Evolutionary conservation across 441 rosid species (phyloP).

Genomic region (Cnidoscolus chayamansa): DNA sequence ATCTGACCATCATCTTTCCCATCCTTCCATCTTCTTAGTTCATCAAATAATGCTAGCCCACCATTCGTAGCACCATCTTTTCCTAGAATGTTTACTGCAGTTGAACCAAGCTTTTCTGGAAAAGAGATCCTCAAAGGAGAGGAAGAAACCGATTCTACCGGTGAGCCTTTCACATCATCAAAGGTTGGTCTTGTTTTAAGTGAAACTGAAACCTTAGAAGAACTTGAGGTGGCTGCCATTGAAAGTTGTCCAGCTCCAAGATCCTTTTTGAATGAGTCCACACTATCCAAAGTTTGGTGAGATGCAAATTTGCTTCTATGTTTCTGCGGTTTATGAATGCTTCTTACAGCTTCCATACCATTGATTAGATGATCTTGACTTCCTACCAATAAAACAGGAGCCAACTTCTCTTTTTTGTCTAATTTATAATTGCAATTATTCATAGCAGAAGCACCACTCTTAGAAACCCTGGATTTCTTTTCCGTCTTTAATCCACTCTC

Average conservation of each 20-base stretch:
- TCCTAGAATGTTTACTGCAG: slow-evolving; percentile 26
- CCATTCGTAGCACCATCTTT: slow-evolving; percentile 32
- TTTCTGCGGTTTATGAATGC: slow-evolving; percentile 28
- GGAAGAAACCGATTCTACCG: slow-evolving; percentile 75
- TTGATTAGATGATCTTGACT: slow-evolving; percentile 31
- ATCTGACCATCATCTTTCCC: slow-evolving; percentile 30
- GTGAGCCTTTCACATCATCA: slow-evolving; percentile 56
- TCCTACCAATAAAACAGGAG: slow-evolving; percentile 11
- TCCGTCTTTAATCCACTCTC: slow-evolving; percentile 35
- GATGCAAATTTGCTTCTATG: slow-evolving; percentile 22
- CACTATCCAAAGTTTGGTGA: slow-evolving; percentile 28
- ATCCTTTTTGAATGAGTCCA: slow-evolving; percentile 36
- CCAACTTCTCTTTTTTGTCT: slow-evolving; percentile 22
- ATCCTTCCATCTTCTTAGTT: slow-evolving; percentile 26
- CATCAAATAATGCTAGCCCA: slow-evolving; percentile 26
- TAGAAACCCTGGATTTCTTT: slow-evolving; percentile 33
- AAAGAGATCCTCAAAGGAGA: slow-evolving; percentile 51
- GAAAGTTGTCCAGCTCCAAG: slow-evolving; percentile 42
- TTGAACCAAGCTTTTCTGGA: slow-evolving; percentile 38
- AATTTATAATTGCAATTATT: slow-evolving; percentile 26
- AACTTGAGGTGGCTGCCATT: slow-evolving; percentile 55
- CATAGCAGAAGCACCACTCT: slow-evolving; percentile 28
- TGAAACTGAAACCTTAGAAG: slow-evolving; percentile 59
- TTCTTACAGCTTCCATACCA: slow-evolving; percentile 28
- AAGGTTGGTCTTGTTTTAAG: slow-evolving; percentile 40